Conservation (phyloP, 768 basidiomycete species). For the Tulasnella sp. region DNA sequence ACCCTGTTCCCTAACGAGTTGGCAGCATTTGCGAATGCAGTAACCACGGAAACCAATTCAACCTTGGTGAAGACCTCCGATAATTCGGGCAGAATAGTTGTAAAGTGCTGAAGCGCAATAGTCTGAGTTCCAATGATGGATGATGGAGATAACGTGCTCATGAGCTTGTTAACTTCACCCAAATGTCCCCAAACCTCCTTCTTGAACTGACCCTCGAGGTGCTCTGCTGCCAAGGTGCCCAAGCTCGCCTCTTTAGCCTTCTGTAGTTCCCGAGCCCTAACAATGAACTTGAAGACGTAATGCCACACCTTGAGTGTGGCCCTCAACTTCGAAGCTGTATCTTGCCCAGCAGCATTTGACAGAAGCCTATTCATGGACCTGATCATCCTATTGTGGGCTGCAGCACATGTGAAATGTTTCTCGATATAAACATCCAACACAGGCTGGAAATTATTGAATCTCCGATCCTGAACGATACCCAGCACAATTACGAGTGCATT, state of each 20-base stretch:
- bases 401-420: slow-evolving; percentile 67
- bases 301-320: slow-evolving; percentile 94
- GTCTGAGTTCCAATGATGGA: slow-evolving; percentile 96
- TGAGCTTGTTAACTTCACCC: slow-evolving; percentile 72
- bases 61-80: slow-evolving; percentile 64
- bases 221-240: slow-evolving; percentile 72
- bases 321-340: slow-evolving; percentile 65
- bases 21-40: slow-evolving; percentile 64
- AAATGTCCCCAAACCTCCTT: slow-evolving; percentile 68
- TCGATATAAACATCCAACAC: slow-evolving; percentile 91
- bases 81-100: slow-evolving; percentile 79
- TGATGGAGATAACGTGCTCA: slow-evolving; percentile 62
- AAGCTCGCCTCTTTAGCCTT: slow-evolving; percentile 67
- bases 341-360: slow-evolving; percentile 52
- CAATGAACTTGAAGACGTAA: slow-evolving; percentile 90
- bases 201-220: slow-evolving; percentile 74
- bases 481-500: slow-evolving; percentile 83
- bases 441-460: slow-evolving; percentile 90
- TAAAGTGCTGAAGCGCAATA: slow-evolving; percentile 85
- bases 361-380: slow-evolving; percentile 78
- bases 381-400: slow-evolving; percentile 74
- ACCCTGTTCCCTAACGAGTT: slow-evolving; percentile 64
- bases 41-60: slow-evolving; percentile 77
- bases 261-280: slow-evolving; percentile 78
- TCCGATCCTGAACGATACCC: slow-evolving; percentile 81